Percentiles rank a stretch among this genome's conserved stretches.
Conservation (phyloP, 257 asterid species). For the Cordia subcordata region DNA sequence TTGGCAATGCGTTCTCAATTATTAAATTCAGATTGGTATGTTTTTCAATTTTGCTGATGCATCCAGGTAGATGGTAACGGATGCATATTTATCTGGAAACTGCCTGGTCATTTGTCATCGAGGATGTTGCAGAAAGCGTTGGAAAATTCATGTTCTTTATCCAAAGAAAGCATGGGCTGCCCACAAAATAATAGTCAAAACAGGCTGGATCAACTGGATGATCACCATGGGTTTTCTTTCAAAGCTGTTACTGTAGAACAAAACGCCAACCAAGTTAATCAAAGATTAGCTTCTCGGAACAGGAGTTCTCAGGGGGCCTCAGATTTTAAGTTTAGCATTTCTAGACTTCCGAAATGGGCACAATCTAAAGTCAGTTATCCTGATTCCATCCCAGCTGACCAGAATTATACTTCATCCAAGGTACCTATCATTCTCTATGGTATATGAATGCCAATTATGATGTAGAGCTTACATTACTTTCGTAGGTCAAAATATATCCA, state of each 20-base stretch:
- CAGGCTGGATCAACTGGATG: conserved; percentile 16
- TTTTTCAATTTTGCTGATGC: conserved; percentile 13
- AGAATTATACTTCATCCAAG: conserved; percentile 34
- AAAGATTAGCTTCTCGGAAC: conserved; percentile 20
- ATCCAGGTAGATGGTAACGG: conserved; percentile 61
- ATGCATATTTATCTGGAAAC: conserved; percentile 69
- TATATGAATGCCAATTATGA: not conserved
- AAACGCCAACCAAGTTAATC: conserved; percentile 15
- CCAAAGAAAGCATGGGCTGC: conserved; percentile 19
- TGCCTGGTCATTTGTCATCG: conserved; percentile 46
- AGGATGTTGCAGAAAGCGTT: conserved; percentile 39
- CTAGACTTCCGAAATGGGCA: conserved; percentile 77
- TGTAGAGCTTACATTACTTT: not conserved
- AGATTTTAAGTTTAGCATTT: conserved; percentile 54
- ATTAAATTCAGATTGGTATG: not conserved
- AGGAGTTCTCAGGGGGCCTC: conserved; percentile 17
- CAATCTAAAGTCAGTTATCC: conserved; percentile 27
- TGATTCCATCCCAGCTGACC: conserved; percentile 16
- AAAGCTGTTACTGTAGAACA: conserved; percentile 22
- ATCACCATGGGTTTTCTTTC: conserved; percentile 16
- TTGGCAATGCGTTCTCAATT: no score
- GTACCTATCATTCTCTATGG: conserved; percentile 14
- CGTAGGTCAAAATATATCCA: no score
- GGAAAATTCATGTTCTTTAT: conserved; percentile 23
- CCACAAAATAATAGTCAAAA: conserved; percentile 22